phyloP scores from a whole-genome alignment of 1,284 basidiomycete species.

The Tylopilus orsonianus region DNA sequence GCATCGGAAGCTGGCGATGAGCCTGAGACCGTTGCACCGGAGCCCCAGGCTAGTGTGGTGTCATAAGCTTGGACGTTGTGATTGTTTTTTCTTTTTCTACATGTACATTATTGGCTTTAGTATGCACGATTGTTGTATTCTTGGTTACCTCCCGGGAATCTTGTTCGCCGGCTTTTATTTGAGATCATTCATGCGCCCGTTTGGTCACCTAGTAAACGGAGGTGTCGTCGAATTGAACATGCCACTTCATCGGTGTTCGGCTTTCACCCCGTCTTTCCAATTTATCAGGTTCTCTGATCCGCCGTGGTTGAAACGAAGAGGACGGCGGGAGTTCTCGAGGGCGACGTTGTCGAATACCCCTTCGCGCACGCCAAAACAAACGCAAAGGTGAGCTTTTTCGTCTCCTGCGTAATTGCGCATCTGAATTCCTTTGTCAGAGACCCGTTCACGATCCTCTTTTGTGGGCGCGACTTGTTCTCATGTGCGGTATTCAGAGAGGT shows the following conservation, averaged over 20 bases:
- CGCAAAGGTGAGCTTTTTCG: background rate
- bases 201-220: too few relatives aligned
- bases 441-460: conserved; percentile 50
- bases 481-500: conserved; percentile 46
- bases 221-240: background rate
- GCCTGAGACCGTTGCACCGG: conserved; percentile 32
- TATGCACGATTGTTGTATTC: conserved; percentile 8
- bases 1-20: conserved; percentile 47
- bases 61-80: conserved; percentile 19
- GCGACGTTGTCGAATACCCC: background rate
- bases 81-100: conserved; percentile 5
- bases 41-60: conserved; percentile 16
- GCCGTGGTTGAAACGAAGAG: background rate
- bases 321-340: background rate
- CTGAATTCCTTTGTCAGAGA: conserved; percentile 7
- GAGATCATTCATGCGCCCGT: too few relatives aligned
- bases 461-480: conserved; percentile 61
- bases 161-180: background rate
- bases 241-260: background rate
- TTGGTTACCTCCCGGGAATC: conserved; percentile 7
- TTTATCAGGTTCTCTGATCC: background rate
- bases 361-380: background rate
- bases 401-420: background rate
- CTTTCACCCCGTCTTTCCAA: background rate
- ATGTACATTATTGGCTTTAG: conserved; percentile 13